Evolutionary conservation across 441 rosid genomes (phyloP), one percentile per base, ranked within the genome.

Genomic region (Aquilaria agallochum): DNA sequence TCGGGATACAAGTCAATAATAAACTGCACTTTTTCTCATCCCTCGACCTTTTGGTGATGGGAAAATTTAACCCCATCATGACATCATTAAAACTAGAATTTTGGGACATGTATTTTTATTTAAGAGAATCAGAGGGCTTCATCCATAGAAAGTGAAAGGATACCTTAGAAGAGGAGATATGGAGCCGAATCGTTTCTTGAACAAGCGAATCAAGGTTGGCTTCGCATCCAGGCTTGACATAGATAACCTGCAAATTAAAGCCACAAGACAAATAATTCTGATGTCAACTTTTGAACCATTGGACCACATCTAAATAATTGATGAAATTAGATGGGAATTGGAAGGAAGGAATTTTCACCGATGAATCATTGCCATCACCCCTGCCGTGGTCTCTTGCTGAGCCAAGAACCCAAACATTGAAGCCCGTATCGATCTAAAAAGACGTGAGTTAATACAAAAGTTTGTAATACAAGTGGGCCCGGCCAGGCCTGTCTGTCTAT

Each of bases 321-420:
- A 13, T 15, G 27, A 5, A 31, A 5, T 50, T 42, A 58, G 12
- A 55, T 4, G 27, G 46, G 1, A 5, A 54, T 9, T 10, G 2
- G 58, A 27, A 62, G 31, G 49, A 50, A 54, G 40, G 67, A 56
- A 65, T 55, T 48, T 11, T 70, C 70, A 92, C 74, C 31, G 96
- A 89, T 65, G 98, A 96, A 64, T 90, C 95, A 61, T 89, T 95
- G 34, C 87, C 86, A 1, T 92, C 92, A 7, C 20, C 59, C 74
- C 14, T 63, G 73, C 51, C 57, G 11, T 69, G 67, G 47, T 73
- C 67, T 57, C 72, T 79, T 58, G 66, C 74, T 30, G 85, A 75
- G 14, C 74, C 85, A 31, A 92, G 83, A 68, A 89, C 72, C 95
- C 95, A 87, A 0, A 85, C 96, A 13, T 68, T 84, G 69, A 92